Evolutionary conservation across 208 protist species (phyloP), one percentile per base, ranked within the genome.

Genomic region (Acanthamoeba polyphaga): DNA sequence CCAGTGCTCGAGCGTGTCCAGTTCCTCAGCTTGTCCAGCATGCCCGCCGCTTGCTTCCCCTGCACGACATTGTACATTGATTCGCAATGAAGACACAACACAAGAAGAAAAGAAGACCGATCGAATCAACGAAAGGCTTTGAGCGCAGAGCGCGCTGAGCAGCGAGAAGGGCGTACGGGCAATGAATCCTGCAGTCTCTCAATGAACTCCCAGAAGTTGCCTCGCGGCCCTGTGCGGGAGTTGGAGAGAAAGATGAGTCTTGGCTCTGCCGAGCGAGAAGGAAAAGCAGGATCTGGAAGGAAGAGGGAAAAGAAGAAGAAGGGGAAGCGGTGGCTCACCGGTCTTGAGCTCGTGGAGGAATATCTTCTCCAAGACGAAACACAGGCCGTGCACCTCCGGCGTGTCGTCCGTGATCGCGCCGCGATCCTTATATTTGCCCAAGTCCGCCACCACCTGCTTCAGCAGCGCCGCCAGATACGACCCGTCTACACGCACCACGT

Each of bases 341-440:
- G 78, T 60, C 78, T 60, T 85, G 78, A 85, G 78, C 49, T 85
- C 78, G 27, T 85, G 78, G 4, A 85, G 46, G 46, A 85, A 85
- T 53, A 85, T 85, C 78, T 60, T 85, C 46, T 85, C 78, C n/a
- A 85, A 34, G 29, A 85, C 78, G 46, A 85, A 85, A 34, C 78
- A 85, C 17, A 85, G 46, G 27, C 51, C 78, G 51, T 85, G 78
- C 13, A 85, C 78, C 9, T 85, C 78, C 6, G 78, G 78, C 78
- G 46, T 85, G 15, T 85, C 78, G 78, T 85, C 78, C 5, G 46
- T 85, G 17, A 85, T 60, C 3, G 49, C 78, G 43, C 78, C 78
- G 29, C 38, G 46, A n/a, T 85, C 78, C 51, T 85, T 85, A 27
- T 62, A 85, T 24, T 85, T 85, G 78, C 22, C 78, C 78, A 85